phyloP scores from a whole-genome alignment of 495 filamentous ascomycete species.

The Hypoxylon intermedium region DNA sequence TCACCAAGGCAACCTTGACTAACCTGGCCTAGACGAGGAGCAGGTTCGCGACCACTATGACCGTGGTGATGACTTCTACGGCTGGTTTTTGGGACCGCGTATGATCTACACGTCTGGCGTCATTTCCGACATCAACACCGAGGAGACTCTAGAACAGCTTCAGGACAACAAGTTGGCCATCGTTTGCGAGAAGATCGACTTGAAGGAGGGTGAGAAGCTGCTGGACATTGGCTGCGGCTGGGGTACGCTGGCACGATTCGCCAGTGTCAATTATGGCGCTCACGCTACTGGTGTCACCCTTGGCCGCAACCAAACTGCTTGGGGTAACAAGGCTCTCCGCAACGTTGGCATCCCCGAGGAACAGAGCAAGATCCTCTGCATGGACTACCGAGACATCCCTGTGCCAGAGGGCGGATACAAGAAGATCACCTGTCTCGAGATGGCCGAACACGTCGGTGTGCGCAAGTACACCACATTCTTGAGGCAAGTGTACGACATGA shows the following conservation, averaged over 20 bases:
- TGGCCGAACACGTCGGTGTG: slow-evolving; percentile 90
- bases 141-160: slow-evolving; percentile 82
- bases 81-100: slow-evolving; percentile 86
- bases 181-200: slow-evolving; percentile 84
- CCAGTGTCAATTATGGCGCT: slow-evolving; percentile 78
- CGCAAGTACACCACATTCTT: slow-evolving; percentile 73
- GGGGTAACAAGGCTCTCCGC: slow-evolving; percentile 78
- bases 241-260: slow-evolving; percentile 84
- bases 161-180: slow-evolving; percentile 89
- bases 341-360: slow-evolving; percentile 70
- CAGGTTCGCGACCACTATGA: slow-evolving; percentile 89
- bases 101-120: slow-evolving; percentile 91
- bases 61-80: slow-evolving; percentile 87
- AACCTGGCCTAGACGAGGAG: slow-evolving; percentile 70
- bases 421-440: slow-evolving; percentile 89
- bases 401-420: slow-evolving; percentile 72
- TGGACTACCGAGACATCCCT: slow-evolving; percentile 85
- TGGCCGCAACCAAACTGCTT: slow-evolving; percentile 82
- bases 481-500: slow-evolving; percentile 80
- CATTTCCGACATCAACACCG: slow-evolving; percentile 74
- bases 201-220: slow-evolving; percentile 72
- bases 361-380: slow-evolving; percentile 79
- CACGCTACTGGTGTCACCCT: slow-evolving; percentile 81
- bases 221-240: slow-evolving; percentile 89
- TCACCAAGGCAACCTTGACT: slow-evolving; percentile 9